Percentiles rank a stretch among this genome's conserved stretches.
phyloP scores from a whole-genome alignment of 2,329 filamentous ascomycete genomes.

The Fusarium sp. region DNA sequence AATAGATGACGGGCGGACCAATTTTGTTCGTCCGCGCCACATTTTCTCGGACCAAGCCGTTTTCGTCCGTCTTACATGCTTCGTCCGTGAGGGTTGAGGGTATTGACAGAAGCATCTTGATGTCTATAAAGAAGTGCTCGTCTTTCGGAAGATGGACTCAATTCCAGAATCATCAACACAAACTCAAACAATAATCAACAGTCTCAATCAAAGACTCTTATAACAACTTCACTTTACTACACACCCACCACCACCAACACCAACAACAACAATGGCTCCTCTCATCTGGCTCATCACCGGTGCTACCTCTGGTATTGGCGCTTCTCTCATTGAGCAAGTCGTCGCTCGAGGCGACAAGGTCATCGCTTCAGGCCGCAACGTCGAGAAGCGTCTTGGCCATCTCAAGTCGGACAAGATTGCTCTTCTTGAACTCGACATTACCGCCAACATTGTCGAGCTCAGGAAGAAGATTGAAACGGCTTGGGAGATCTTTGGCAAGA shows the following conservation, averaged over 20 bases:
- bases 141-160: neutral
- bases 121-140: neutral
- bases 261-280: neutral
- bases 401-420: neutral
- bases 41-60: neutral
- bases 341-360: neutral
- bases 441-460: neutral
- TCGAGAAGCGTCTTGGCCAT: neutral
- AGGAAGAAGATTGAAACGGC: neutral
- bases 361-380: neutral
- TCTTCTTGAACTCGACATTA: neutral
- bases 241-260: neutral
- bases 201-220: neutral
- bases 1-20: neutral
- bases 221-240: neutral
- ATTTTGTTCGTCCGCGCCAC: neutral
- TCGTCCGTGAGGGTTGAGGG: neutral
- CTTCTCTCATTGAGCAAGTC: neutral
- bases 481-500: neutral
- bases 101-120: neutral
- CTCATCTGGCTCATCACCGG: conserved; percentile 1
- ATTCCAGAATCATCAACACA: neutral
- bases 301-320: neutral
- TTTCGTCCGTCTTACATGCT: neutral
- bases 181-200: neutral